These are phyloP conservation scores for Cercis canadensis DNA, from an alignment of 306 rosid species.

Conservation along the genomic window DNA sequence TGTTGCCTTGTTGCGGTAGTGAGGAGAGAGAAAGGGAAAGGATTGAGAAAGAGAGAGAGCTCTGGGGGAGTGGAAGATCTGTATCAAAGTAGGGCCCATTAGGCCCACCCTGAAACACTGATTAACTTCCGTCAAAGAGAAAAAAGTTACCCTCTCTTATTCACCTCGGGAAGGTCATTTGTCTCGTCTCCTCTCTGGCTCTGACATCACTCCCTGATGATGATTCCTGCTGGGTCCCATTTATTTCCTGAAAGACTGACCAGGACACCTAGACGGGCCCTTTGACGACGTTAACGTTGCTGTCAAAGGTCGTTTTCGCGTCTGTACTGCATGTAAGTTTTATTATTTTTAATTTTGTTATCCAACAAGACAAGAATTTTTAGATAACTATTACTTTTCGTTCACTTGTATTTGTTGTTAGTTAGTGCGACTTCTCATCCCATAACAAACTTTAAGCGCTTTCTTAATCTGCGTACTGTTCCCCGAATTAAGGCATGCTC, in stretches of 20 bases:
- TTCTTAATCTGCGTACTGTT: constrained; percentile 37
- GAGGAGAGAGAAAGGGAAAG: too few relatives aligned
- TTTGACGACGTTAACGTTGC: constrained; percentile 45
- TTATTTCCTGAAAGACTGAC: constrained; percentile 23
- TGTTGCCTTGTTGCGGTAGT: neutral
- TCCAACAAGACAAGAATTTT: neutral
- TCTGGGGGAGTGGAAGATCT: neutral
- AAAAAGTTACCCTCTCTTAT: constrained; percentile 11
- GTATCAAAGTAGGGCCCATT: constrained; percentile 21
- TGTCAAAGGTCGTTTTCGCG: constrained; percentile 35
- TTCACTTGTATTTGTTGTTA: constrained; percentile 3
- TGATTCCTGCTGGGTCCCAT: constrained; percentile 43
- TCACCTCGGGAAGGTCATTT: constrained; percentile 66
- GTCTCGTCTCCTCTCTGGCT: constrained; percentile 36
- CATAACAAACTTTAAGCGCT: constrained; percentile 13
- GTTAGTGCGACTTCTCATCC: neutral
- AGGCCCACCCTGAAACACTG: neutral
- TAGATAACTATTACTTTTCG: constrained; percentile 1
- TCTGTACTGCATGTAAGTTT: neutral
- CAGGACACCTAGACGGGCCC: constrained; percentile 24
- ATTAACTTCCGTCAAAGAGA: constrained; percentile 1
- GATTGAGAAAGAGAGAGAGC: constrained; percentile 1
- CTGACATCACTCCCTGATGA: constrained; percentile 26
- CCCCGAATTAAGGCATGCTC: constrained; percentile 38
- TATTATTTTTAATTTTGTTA: neutral